These are phyloP conservation scores for Lodderomyces oxycetoniae DNA, from an alignment of 1,139 yeast genomes.

Conservation along the genomic window DNA sequence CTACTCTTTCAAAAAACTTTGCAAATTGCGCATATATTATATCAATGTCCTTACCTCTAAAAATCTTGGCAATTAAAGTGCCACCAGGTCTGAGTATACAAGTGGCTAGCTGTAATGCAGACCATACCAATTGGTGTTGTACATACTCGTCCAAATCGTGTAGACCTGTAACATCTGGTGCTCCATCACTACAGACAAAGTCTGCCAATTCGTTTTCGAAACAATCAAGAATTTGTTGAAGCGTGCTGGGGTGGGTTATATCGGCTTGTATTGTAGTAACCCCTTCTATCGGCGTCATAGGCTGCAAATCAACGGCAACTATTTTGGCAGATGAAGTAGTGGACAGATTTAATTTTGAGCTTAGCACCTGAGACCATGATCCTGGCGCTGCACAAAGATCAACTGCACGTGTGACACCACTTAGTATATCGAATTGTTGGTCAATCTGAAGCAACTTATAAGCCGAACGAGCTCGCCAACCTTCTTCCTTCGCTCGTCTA, in stretches of 20 bases:
- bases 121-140: constrained; percentile 86
- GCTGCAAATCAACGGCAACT: constrained; percentile 93
- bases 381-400: constrained; percentile 99
- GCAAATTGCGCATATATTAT: constrained; percentile 85
- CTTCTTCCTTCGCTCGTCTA: constrained; percentile 93
- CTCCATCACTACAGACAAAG: constrained; percentile 95
- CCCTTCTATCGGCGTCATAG: constrained; percentile 91
- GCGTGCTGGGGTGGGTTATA: constrained; percentile 90
- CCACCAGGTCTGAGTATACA: constrained; percentile 88
- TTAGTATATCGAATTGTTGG: constrained; percentile 80
- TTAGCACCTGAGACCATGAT: constrained; percentile 96
- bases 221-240: constrained; percentile 64
- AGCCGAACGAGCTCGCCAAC: constrained; percentile 96
- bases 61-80: constrained; percentile 89
- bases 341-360: constrained; percentile 49
- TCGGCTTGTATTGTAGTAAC: constrained; percentile 92
- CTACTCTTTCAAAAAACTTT: constrained; percentile 72
- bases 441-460: constrained; percentile 85
- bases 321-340: constrained; percentile 49
- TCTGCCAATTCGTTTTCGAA: constrained; percentile 94
- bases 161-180: constrained; percentile 96
- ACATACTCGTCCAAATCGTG: constrained; percentile 96
- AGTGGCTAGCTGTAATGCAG: constrained; percentile 88
- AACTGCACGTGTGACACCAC: constrained; percentile 68
- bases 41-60: constrained; percentile 93